These are phyloP conservation scores for Vitis cinerea DNA, from an alignment of 164 flowering plant genomes.

Conservation along the genomic window DNA sequence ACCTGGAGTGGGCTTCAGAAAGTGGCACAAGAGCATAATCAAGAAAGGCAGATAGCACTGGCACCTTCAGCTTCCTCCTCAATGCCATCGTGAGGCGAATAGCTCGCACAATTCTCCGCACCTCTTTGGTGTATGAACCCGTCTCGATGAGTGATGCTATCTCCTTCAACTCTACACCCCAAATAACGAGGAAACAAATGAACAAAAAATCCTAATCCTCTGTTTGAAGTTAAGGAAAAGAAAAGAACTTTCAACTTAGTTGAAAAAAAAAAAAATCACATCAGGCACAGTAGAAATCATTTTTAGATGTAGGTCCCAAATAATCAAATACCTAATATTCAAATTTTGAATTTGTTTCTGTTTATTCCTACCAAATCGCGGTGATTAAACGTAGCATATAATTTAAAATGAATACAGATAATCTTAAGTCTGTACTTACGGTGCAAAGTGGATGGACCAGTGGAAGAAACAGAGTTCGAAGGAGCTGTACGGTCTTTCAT, in stretches of 20 bases:
- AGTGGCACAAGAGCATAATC: conserved; percentile 54
- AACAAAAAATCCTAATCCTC: no score
- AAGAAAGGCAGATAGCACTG: conserved; percentile 64
- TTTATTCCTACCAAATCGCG: no score
- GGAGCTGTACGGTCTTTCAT: conserved; percentile 13
- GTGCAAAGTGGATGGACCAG: conserved; percentile 8
- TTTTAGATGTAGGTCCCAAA: no score
- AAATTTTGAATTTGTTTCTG: no score
- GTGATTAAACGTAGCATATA: not conserved
- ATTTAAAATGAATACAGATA: not conserved
- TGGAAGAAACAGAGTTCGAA: conserved; percentile 3
- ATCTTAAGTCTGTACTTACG: conserved; percentile 3
- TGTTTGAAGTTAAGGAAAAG: no score
- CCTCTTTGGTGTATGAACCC: conserved; percentile 10
- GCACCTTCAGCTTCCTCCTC: conserved; percentile 60
- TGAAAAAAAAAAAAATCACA: no score
- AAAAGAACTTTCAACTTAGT: no score
- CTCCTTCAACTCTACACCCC: conserved; percentile 12
- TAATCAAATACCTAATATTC: no score
- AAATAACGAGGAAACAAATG: no score
- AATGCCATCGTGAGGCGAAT: conserved; percentile 66
- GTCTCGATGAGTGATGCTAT: conserved; percentile 16
- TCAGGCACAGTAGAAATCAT: no score
- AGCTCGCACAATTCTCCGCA: conserved; percentile 36
- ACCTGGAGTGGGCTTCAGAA: conserved; percentile 60